Evolutionary conservation across 257 asterid genomes (phyloP).

Genomic region (Henckelia pumila): DNA sequence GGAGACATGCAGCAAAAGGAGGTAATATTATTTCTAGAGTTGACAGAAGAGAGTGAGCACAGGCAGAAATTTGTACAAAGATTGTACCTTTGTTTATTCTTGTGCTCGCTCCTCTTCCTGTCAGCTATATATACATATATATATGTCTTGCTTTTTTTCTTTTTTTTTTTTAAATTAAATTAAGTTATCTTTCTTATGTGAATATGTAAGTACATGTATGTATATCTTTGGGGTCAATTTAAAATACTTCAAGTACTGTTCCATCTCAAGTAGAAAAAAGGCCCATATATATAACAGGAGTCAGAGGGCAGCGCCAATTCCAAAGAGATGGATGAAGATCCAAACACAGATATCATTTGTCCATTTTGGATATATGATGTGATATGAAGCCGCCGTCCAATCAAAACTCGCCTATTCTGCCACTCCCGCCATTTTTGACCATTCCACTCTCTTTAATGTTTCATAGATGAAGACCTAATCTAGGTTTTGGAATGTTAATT

Average conservation of each 20-base stretch:
- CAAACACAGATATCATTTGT: no score
- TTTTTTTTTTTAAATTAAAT: no score
- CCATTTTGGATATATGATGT: no score
- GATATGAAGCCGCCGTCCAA: no score
- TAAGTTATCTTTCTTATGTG: neutral
- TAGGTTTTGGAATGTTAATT: neutral
- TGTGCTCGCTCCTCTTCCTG: slow-evolving; percentile 37
- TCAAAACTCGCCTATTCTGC: neutral
- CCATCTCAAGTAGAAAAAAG: neutral
- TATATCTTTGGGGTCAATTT: neutral
- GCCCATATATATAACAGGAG: no score
- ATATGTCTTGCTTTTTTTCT: neutral
- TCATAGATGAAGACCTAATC: neutral
- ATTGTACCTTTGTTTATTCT: slow-evolving; percentile 23
- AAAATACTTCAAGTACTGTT: neutral
- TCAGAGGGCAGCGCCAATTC: neutral
- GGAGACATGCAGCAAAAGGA: neutral
- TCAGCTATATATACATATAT: no score
- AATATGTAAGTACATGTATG: neutral
- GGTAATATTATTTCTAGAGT: neutral
- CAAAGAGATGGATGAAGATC: neutral
- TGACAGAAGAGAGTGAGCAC: slow-evolving; percentile 47
- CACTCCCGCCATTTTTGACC: neutral
- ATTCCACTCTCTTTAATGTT: no score
- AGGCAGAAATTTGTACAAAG: slow-evolving; percentile 29